phyloP scores from a whole-genome alignment of 208 protist species.

The Leishmania arabica region DNA sequence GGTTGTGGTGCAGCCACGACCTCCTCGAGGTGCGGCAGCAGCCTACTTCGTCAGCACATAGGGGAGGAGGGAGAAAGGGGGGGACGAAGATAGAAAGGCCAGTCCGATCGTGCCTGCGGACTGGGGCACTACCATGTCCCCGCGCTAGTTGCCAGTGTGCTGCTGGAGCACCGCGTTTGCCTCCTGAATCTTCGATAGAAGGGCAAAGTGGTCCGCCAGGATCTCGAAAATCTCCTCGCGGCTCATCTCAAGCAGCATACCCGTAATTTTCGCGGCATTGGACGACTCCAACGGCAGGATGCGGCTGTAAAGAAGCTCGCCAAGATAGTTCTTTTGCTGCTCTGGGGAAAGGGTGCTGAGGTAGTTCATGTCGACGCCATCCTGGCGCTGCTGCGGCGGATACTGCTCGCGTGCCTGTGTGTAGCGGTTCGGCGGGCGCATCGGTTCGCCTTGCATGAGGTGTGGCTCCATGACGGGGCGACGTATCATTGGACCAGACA shows the following conservation, averaged over 20 bases:
- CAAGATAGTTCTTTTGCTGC: constrained; percentile 78
- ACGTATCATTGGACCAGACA: constrained; percentile 40
- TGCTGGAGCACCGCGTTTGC: constrained; percentile 61
- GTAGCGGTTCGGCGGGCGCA: constrained; percentile 36
- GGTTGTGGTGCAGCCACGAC: background rate
- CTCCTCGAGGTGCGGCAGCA: background rate
- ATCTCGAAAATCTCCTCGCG: constrained; percentile 70
- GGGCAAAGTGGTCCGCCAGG: constrained; percentile 37
- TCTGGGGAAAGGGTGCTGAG: constrained; percentile 58
- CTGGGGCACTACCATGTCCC: background rate
- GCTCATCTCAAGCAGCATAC: constrained; percentile 83
- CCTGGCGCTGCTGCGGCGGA: background rate
- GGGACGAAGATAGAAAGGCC: background rate
- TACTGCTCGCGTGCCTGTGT: constrained; percentile 24
- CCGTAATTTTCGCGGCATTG: constrained; percentile 75
- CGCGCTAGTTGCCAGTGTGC: constrained; percentile 32
- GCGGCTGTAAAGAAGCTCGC: constrained; percentile 62
- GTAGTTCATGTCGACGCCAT: constrained; percentile 38
- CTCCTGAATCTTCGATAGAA: constrained; percentile 67
- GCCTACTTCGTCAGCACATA: background rate
- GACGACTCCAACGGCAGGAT: constrained; percentile 50
- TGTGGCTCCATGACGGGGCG: constrained; percentile 29
- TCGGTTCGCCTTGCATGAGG: constrained; percentile 26
- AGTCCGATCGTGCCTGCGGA: background rate
- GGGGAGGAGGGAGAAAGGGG: background rate